Base-by-base conservation (phyloP, 169 alveolate genomes). In the Eimeria sp. region DNA sequence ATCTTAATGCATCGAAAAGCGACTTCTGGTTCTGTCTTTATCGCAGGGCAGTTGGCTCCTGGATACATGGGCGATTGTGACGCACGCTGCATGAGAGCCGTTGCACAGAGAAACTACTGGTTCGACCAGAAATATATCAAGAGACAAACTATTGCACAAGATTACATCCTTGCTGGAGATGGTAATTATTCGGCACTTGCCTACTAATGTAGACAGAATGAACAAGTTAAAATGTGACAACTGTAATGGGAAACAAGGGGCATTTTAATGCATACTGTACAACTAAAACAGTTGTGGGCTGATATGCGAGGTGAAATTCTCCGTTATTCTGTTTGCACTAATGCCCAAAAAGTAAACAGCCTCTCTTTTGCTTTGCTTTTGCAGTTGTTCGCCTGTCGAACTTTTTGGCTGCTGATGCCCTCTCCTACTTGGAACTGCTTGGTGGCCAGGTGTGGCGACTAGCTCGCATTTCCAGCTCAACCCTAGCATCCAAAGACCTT, bases 381-480 rank as follows among this genome's bases (percentile, higher is more conserved):
- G 58, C 93, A 87, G 93, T 63, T 57, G 65, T 18, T 27, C 93
- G 83, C 10, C 51, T 87, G 18, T 40, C 93, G 65, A 87, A 3
- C 63, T 87, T 43, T 63, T 87, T 45, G 61, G 82, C 61, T 63
- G 78, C 40, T 20, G 93, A 87, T 45, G 14, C 65, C 30, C 93
- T 87, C 47, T 61, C 93, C n/a, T 87, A 87, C 73, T 30, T 87
- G 40, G 93, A 87, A 67, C 83, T 87, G 5, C 11, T 63, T 43
- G 67, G 67, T 45, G 83, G 93, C 65, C 93, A 87, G 93, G 30
- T 22, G 7, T 87, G 93, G 93, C 65, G 83, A 18, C 93, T 87
- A 47, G 93, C 83, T 49, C 82, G 51, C 63, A 22, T 40, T n/a
- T 1, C 30, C 93, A 57, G 54, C 61, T 20, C 65, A 22, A 11